Evolutionary conservation across 495 filamentous ascomycete genomes (phyloP).

Genomic region (Mytilinidion resinicola): DNA sequence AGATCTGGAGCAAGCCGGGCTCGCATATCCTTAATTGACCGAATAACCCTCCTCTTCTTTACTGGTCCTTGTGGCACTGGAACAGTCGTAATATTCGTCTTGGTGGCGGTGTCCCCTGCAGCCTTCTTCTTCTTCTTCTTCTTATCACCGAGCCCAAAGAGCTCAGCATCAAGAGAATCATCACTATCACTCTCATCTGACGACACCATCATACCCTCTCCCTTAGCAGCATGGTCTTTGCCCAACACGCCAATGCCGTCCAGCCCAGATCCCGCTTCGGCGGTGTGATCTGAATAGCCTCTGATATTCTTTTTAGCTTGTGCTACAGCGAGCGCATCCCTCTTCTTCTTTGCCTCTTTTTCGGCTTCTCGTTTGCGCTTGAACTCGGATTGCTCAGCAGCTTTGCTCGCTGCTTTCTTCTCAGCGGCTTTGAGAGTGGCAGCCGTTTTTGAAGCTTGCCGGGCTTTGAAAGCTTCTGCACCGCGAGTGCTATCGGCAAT

Average conservation of each 20-base stretch:
- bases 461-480: conserved; percentile 11
- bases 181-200: conserved; percentile 62
- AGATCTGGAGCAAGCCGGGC: conserved; percentile 87
- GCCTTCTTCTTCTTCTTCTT: conserved; percentile 24
- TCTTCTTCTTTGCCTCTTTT: conserved; percentile 64
- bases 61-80: conserved; percentile 59
- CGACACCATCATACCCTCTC: conserved; percentile 81
- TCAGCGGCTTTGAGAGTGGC: not conserved
- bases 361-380: conserved; percentile 62
- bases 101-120: not conserved
- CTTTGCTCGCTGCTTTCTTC: conserved; percentile 8
- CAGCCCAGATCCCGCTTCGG: conserved; percentile 72
- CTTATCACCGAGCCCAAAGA: conserved; percentile 48
- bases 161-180: conserved; percentile 56
- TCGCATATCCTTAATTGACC: conserved; percentile 86
- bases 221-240: conserved; percentile 66
- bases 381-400: conserved; percentile 24
- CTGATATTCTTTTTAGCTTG: conserved; percentile 46
- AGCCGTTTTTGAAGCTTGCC: conserved; percentile 8
- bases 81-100: conserved; percentile 42
- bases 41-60: conserved; percentile 66
- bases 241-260: conserved; percentile 68
- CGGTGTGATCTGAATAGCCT: conserved; percentile 45
- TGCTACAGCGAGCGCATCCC: conserved; percentile 58
- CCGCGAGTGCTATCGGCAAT: conserved; percentile 6